Percentiles rank a stretch among this genome's conserved stretches.
phyloP scores from a whole-genome alignment of 169 alveolate species.

The Theileria annulata region DNA sequence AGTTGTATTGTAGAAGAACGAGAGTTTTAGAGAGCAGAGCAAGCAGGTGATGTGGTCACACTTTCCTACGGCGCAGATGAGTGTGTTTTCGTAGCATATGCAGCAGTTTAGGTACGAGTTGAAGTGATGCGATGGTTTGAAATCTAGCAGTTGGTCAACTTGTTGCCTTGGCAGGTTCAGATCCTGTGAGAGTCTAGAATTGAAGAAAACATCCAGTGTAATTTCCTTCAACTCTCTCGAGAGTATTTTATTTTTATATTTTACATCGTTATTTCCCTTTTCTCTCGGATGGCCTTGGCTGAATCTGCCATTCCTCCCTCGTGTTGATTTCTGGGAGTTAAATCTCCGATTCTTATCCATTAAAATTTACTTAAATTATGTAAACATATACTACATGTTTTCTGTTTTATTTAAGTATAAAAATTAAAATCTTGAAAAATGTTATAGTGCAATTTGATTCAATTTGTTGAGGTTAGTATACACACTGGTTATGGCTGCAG shows the following conservation, averaged over 20 bases:
- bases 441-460: slow-evolving; percentile 5
- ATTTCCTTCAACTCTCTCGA: slow-evolving; percentile 22
- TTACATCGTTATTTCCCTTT: not conserved
- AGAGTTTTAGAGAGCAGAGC: slow-evolving; percentile 51
- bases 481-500: slow-evolving; percentile 20
- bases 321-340: not conserved
- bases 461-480: not conserved
- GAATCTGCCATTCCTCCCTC: slow-evolving; percentile 14
- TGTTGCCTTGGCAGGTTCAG: slow-evolving; percentile 43
- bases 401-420: not conserved
- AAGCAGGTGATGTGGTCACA: slow-evolving; percentile 58
- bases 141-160: slow-evolving; percentile 24
- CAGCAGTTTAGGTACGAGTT: slow-evolving; percentile 50
- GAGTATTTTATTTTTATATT: slow-evolving; percentile 5
- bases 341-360: slow-evolving; percentile 19
- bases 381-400: not conserved
- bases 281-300: not conserved
- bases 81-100: slow-evolving; percentile 65
- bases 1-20: slow-evolving; percentile 33
- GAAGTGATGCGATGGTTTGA: slow-evolving; percentile 48
- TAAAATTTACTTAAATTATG: not conserved
- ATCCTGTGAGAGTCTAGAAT: slow-evolving; percentile 40
- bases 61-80: slow-evolving; percentile 55
- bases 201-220: slow-evolving; percentile 33
- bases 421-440: not conserved